These are phyloP conservation scores for Serendipita sp. DNA, from an alignment of 768 basidiomycete genomes.

Conservation along the genomic window DNA sequence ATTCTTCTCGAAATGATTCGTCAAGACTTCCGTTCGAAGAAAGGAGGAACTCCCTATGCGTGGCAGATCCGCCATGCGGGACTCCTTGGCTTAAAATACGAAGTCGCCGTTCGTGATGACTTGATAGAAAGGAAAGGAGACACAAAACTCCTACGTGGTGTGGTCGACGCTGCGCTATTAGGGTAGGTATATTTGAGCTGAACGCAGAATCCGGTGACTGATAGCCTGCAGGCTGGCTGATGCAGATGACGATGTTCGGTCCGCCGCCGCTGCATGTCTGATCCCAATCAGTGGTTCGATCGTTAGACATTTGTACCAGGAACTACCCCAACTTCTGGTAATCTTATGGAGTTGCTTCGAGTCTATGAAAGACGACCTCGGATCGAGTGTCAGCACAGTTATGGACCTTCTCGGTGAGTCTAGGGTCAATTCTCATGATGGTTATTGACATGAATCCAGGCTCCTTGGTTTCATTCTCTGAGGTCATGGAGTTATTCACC, in stretches of 20 bases:
- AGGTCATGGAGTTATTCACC: constrained; percentile 63
- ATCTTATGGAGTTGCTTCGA: constrained; percentile 83
- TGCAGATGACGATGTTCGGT: constrained; percentile 87
- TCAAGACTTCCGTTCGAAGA: constrained; percentile 46
- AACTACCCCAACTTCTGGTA: constrained; percentile 54
- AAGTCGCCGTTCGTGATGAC: constrained; percentile 85
- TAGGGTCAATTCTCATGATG: constrained; percentile 3
- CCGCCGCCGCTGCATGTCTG: constrained; percentile 84
- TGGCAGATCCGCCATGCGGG: constrained; percentile 99
- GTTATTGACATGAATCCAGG: constrained; percentile 28
- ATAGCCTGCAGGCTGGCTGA: constrained; percentile 52
- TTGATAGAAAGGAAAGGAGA: constrained; percentile 44
- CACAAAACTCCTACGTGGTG: constrained; percentile 49
- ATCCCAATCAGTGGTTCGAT: constrained; percentile 74
- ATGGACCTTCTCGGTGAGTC: constrained; percentile 86
- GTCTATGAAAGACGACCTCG: constrained; percentile 91
- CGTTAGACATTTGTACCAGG: constrained; percentile 55
- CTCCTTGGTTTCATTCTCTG: constrained; percentile 60
- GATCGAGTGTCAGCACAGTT: constrained; percentile 89
- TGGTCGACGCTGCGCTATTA: constrained; percentile 80
- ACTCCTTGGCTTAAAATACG: constrained; percentile 89
- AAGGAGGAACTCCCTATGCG: constrained; percentile 28
- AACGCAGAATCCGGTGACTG: not conserved
- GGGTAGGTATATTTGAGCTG: constrained; percentile 40
- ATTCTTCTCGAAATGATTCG: constrained; percentile 86